Base-by-base conservation (phyloP, 495 filamentous ascomycete species). In the Pyronema domesticum region DNA sequence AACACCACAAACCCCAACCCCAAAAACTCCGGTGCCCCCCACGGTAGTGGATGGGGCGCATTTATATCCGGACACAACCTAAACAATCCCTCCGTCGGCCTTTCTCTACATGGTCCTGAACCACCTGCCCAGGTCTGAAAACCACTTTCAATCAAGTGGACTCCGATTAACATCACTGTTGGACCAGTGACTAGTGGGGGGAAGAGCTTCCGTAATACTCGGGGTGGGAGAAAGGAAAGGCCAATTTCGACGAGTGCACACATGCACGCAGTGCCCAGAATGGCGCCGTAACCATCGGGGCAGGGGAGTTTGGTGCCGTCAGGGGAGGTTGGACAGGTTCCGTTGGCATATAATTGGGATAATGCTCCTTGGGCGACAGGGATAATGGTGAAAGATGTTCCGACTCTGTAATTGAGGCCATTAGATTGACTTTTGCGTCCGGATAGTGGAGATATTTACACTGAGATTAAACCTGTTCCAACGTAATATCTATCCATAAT, bases 71-170 rank as follows among this genome's bases (percentile, higher is more conserved):
- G 88, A 63, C 89, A 95, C 37, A 81, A 65, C 6, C 72, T 68
- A 60, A 71, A 84, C 52, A 72, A 66, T 6, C 80, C 78, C 3
- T 67, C 66, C 7, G 71, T 68, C 6, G 80, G 77, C 33, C 75
- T 68, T 10, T 68, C 67, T 1, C 73, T 65, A 65, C 87, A 94
- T 14, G 67, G 67, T 0, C 80, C 80, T 18, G 72, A 72, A 43
- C 89, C 87, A 53, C 89, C 88, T 13, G 81, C 83, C 89, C 89
- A 94, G 65, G 86, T 76, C 61, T 83, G 68, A 68, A 95, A 85
- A 13, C 82, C 85, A 44, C 77, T 77, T 60, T 81, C 60, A 64
- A 95, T 83, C 30, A 94, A 74, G 40, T 74, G 72, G 50, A 87
- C 77, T 49, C 86, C 81, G 50, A 86, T 84, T 48, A 91, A 73